Percentiles rank a stretch among this genome's conserved stretches.
Evolutionary conservation across 2,329 filamentous ascomycete genomes (phyloP).

Genomic region (Clonostachys solani): DNA sequence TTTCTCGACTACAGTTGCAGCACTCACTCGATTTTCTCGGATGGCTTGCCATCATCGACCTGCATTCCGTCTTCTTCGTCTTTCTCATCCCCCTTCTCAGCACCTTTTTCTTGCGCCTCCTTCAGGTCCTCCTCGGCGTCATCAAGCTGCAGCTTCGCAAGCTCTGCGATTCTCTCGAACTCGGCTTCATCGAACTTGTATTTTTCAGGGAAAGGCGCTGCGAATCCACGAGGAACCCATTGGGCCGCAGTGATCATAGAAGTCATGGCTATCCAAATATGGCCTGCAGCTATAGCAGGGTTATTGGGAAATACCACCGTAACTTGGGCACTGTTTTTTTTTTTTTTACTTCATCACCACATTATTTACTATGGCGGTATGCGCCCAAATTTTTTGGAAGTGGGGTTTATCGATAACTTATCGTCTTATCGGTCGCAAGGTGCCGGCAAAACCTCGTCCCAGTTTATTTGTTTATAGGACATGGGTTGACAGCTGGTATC

Average conservation of each 20-base stretch:
- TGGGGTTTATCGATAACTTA: conserved; percentile 35
- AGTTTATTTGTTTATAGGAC: neutral
- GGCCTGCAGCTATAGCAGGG: no score
- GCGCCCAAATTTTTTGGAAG: conserved; percentile 22
- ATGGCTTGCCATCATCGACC: conserved; percentile 15
- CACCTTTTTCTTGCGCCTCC: conserved; percentile 54
- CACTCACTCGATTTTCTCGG: conserved; percentile 33
- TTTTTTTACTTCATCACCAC: no score
- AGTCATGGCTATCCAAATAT: conserved; percentile 27
- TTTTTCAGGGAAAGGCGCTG: conserved; percentile 70
- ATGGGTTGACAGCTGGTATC: neutral
- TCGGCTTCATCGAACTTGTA: conserved; percentile 74
- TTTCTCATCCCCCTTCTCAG: conserved; percentile 12
- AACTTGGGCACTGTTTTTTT: no score
- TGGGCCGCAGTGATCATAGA: conserved; percentile 75
- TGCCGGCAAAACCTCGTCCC: conserved; percentile 7
- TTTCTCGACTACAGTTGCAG: neutral
- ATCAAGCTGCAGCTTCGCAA: conserved; percentile 78
- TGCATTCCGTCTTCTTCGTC: conserved; percentile 26
- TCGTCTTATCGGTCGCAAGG: neutral
- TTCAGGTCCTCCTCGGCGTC: conserved; percentile 86
- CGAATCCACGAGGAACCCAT: conserved; percentile 75
- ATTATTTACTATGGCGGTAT: no score
- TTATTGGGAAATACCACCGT: no score
- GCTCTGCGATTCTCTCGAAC: conserved; percentile 68